A percentile compares a stretch with the other conserved stretches of the same genome.
phyloP scores from a whole-genome alignment of 768 basidiomycete species.

The Lactarius indigo region DNA sequence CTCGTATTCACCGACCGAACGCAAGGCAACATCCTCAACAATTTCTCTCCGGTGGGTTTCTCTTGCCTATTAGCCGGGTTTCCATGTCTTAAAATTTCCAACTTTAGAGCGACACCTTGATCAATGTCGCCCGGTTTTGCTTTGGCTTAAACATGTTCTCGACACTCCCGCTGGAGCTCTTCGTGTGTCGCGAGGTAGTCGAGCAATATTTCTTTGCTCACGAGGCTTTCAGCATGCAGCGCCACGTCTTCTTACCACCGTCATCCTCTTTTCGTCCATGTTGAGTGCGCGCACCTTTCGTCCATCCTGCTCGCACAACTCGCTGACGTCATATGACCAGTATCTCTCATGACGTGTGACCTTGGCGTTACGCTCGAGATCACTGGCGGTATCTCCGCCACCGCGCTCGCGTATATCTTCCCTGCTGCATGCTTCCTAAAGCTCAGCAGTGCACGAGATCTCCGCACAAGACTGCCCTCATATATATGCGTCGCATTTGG shows the following conservation, averaged over 20 bases:
- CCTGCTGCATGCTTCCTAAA: conserved; percentile 85
- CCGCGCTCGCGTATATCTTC: conserved; percentile 90
- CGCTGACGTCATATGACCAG: conserved; percentile 39
- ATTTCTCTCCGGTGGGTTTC: conserved; percentile 70
- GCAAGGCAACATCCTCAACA: conserved; percentile 95
- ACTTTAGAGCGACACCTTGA: conserved; percentile 74
- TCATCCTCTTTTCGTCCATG: conserved; percentile 79
- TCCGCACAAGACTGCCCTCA: conserved; percentile 66
- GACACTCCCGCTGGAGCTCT: conserved; percentile 91
- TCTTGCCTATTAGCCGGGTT: neutral
- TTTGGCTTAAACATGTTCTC: conserved; percentile 98
- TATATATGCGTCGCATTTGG: conserved; percentile 72
- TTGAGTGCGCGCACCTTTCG: conserved; percentile 48
- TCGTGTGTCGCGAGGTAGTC: conserved; percentile 95
- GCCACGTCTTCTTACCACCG: conserved; percentile 91
- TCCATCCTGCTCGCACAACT: neutral
- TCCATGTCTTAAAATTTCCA: neutral
- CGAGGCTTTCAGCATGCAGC: conserved; percentile 72
- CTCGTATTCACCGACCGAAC: conserved; percentile 88
- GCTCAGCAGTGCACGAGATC: conserved; percentile 64
- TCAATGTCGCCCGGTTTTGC: conserved; percentile 93
- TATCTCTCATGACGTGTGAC: conserved; percentile 91
- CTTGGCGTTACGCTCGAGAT: conserved; percentile 98
- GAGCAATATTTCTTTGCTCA: conserved; percentile 96
- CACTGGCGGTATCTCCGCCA: conserved; percentile 93